Conservation (phyloP, 2,329 filamentous ascomycete species). For the Aspergillus quadrilineatus region DNA sequence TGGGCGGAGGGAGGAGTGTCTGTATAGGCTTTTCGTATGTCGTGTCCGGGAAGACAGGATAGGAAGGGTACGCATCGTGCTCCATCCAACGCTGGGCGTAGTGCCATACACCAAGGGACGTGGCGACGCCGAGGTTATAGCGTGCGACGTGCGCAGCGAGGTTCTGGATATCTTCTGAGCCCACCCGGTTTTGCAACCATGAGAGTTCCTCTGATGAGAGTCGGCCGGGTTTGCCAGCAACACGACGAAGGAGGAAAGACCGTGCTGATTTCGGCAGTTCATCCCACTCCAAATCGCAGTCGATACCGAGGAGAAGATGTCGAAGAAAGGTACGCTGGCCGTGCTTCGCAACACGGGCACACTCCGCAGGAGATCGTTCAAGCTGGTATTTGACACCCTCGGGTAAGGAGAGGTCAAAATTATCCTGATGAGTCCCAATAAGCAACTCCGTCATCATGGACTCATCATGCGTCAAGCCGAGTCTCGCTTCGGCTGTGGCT, state of each 20-base stretch:
- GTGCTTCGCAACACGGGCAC: constrained; percentile 25
- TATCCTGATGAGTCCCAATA: constrained; percentile 26
- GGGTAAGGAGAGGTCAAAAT: constrained; percentile 24
- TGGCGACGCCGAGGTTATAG: constrained; percentile 48
- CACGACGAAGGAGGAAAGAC: constrained; percentile 38
- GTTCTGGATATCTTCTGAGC: constrained; percentile 31
- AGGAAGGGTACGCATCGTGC: constrained; percentile 14
- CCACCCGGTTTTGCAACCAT: constrained; percentile 41
- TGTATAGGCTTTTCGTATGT: constrained; percentile 29
- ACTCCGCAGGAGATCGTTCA: constrained; percentile 29
- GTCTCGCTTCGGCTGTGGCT: constrained; percentile 32
- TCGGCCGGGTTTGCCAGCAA: constrained; percentile 42
- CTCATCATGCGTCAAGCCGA: constrained; percentile 35
- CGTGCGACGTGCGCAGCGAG: constrained; percentile 46
- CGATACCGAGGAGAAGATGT: constrained; percentile 15
- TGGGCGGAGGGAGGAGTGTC: constrained; percentile 28
- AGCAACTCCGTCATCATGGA: constrained; percentile 32
- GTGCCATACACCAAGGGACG: constrained; percentile 25
- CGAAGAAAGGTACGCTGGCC: constrained; percentile 15
- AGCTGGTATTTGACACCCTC: constrained; percentile 22
- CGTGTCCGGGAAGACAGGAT: constrained; percentile 19
- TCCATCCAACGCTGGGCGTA: constrained; percentile 21
- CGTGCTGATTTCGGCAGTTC: constrained; percentile 5
- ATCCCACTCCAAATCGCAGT: constrained; percentile 18
- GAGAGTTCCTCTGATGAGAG: constrained; percentile 40